Base-by-base conservation (phyloP, 768 basidiomycete genomes). In the Pulveroboletus frians region DNA sequence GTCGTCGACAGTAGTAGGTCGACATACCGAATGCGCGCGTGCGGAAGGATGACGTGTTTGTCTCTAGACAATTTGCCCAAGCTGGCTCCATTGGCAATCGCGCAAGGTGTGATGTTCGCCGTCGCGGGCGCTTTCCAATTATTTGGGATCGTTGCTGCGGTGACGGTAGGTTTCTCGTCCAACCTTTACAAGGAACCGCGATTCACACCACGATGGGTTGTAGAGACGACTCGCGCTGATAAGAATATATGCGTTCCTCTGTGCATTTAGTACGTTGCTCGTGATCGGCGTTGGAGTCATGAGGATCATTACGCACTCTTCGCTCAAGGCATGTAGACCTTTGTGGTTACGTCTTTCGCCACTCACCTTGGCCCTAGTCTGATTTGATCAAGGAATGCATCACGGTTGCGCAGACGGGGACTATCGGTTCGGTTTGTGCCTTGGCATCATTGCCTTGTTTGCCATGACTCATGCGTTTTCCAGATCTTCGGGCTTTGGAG, bases 231-330 rank as follows among this genome's bases (percentile, higher is more conserved):
- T 79, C 2, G 30, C 60, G 0, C 58, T 83, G 21, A 72, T 84
- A 30, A 76, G 80, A 45, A 55, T 78, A 3, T 88, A 81, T 60
- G 76, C 83, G 1, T 72, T 76, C 41, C 57, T 80, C 15, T 77
- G 79, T 2, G 65, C 71, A 0, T 51, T 76, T 3, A 75, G 73
- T 6, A 62, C 77, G 17, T 60, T 84, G 40, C 58, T 83, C 2
- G 68, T 83, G 20, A 55, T 76, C 6, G 84, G 68, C 0, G 66
- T 77, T 4, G 79, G 76, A 7, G 53, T 89, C 35, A 57, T 83
- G 52, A 74, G 79, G 26, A 69, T 80, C 9, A 64, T 90, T 8
- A 70, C 79, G 1, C 88, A 91, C 59, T 89, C 88, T 55, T 72
- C 71, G 0, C 74, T 75, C 70, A 89, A 88, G 78, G 86, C 79